phyloP scores from a whole-genome alignment of 306 rosid genomes.

The Castanopsis chinensis region DNA sequence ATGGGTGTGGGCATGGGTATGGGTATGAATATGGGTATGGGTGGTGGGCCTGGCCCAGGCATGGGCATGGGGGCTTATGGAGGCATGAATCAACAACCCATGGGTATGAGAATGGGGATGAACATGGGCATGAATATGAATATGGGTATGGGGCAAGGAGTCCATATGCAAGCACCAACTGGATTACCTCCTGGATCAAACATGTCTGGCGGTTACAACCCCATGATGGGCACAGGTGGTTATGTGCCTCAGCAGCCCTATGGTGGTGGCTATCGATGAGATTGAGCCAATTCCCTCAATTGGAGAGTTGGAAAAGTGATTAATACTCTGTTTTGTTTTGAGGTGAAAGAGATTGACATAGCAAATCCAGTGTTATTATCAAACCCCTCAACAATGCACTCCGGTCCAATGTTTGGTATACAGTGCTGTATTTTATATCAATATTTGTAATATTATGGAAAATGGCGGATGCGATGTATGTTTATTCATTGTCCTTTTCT shows the following conservation, averaged over 20 bases:
- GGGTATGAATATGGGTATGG: conserved; percentile 33
- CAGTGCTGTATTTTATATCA: conserved; percentile 27
- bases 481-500: conserved; percentile 27
- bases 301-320: conserved; percentile 17
- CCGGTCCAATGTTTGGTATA: conserved; percentile 35
- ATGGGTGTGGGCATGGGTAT: conserved; percentile 47
- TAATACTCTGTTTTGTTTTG: conserved; percentile 20
- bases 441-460: conserved; percentile 36
- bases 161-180: conserved; percentile 64
- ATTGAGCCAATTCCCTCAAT: conserved; percentile 12
- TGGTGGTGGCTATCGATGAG: conserved; percentile 74
- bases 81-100: conserved; percentile 41
- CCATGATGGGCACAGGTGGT: conserved; percentile 77
- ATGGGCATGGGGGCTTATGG: conserved; percentile 55
- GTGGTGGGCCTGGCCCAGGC: conserved; percentile 27
- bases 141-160: conserved; percentile 77
- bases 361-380: conserved; percentile 14
- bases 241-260: conserved; percentile 75
- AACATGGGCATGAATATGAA: conserved; percentile 27
- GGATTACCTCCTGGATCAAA: conserved; percentile 64
- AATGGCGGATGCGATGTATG: conserved; percentile 46
- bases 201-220: conserved; percentile 62
- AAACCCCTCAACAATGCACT: conserved; percentile 15
- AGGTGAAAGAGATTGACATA: conserved; percentile 28
- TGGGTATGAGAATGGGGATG: conserved; percentile 56